Evolutionary conservation across 2,329 filamentous ascomycete genomes (phyloP).

Genomic region (Sclerotinia glacialis): DNA sequence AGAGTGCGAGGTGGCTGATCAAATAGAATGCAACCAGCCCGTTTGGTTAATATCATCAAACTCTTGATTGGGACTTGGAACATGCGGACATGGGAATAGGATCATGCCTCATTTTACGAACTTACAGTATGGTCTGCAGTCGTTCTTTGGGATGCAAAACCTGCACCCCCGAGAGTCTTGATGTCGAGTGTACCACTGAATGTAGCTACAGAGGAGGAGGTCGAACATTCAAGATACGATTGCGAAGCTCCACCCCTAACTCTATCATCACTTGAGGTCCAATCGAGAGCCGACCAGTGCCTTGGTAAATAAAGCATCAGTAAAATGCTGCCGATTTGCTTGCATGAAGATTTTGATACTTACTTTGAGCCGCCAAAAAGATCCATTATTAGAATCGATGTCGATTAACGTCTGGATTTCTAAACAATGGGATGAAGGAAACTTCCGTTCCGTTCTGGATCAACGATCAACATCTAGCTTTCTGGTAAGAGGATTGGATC

Average conservation of each 20-base stretch:
- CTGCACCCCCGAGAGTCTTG: slow-evolving; percentile 71
- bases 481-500: not conserved
- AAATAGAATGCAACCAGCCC: not conserved
- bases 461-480: not conserved
- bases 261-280: slow-evolving; percentile 70
- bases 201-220: slow-evolving; percentile 45
- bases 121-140: slow-evolving; percentile 46
- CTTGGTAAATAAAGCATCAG: slow-evolving; percentile 41
- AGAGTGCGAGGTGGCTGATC: not conserved
- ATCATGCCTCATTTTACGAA: not conserved
- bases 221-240: slow-evolving; percentile 47
- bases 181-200: slow-evolving; percentile 70
- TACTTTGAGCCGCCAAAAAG: slow-evolving; percentile 36
- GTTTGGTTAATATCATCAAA: not conserved
- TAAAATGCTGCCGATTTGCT: not conserved
- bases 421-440: not conserved
- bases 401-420: not conserved
- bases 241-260: slow-evolving; percentile 71
- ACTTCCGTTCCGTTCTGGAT: slow-evolving; percentile 9
- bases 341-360: slow-evolving; percentile 16
- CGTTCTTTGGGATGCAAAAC: slow-evolving; percentile 77
- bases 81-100: not conserved
- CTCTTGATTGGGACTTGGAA: not conserved
- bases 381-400: not conserved
- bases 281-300: slow-evolving; percentile 58